phyloP scores from a whole-genome alignment of 1,284 basidiomycete species.

The Pascua sp. region DNA sequence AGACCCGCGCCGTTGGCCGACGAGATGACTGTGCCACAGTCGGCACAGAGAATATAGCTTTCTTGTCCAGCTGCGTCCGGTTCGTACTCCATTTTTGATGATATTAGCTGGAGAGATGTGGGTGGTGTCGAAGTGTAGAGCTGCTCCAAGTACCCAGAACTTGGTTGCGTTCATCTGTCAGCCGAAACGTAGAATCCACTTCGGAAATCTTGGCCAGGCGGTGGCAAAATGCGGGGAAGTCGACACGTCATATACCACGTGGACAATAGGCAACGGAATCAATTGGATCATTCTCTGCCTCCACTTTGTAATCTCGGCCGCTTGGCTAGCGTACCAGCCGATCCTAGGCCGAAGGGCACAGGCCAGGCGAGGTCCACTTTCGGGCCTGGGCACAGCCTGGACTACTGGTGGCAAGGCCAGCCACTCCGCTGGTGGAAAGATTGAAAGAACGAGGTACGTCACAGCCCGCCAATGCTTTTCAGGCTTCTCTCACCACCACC shows the following conservation, averaged over 20 bases:
- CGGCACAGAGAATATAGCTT: slow-evolving; percentile 50
- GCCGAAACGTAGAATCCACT: too few species aligned
- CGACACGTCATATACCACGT: neutral
- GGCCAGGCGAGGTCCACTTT: too few species aligned
- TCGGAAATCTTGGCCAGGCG: slow-evolving; percentile 6
- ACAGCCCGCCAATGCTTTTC: neutral
- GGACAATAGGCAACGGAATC: too few species aligned
- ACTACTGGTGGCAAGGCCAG: too few species aligned
- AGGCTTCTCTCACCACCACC: neutral
- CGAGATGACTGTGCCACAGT: slow-evolving; percentile 76
- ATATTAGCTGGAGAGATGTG: neutral
- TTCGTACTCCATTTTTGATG: slow-evolving; percentile 41
- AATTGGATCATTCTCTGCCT: neutral
- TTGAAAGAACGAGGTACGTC: too few species aligned
- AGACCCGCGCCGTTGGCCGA: slow-evolving; percentile 87
- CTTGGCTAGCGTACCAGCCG: too few species aligned
- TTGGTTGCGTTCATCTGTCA: neutral
- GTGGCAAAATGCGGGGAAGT: neutral
- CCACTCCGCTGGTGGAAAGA: too few species aligned
- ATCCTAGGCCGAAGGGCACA: too few species aligned
- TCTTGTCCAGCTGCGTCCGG: slow-evolving; percentile 43
- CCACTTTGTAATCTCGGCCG: neutral
- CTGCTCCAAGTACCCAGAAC: neutral
- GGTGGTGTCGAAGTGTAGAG: neutral
- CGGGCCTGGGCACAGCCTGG: too few species aligned